Evolutionary conservation across 2,329 filamentous ascomycete genomes (phyloP), one percentile per base, ranked within the genome.

Genomic region (Penicillium brevicompactum): DNA sequence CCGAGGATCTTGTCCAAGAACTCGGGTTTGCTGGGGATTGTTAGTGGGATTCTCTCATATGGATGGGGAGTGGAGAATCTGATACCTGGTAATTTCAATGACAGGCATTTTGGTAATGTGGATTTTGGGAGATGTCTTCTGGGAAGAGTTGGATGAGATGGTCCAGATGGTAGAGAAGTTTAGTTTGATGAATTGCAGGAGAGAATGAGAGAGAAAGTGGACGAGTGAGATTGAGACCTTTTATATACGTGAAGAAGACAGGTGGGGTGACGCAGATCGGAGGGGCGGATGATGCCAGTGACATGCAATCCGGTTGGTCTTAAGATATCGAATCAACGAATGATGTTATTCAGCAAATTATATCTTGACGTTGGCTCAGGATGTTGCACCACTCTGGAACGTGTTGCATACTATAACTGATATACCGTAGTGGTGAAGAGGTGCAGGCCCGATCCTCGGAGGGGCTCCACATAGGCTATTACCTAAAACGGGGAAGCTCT

Each of bases 61-160:
- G 34, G 13, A 37, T 5, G 34, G 18, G 4, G 11, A 3, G 21
- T 9, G 9, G 30, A 9, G 31, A 2, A 14, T 32, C 8, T 14
- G 13, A n/a, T 47, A 53, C 53, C 22, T 52, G 1, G 49, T 55
- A 30, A 55, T 38, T 31, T 46, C 30, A 9, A 10, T 53, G 38
- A 53, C 22, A 16, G 53, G 43, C 53, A 55, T 55, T 1, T 50
- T 54, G 40, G 13, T 22, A 11, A 41, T 30, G 34, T 21, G 4
- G 24, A 6, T 27, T 27, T 27, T 27, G 3, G 4, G 8, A 27
- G 24, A 5, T 6, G 3, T 6, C 24, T 8, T 27, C 13, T 42
- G 5, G n/a, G 13, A n/a, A 5, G 9, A 4, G 13, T 3, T 13
- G 3, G 46, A n/a, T 18, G 18, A 18, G 18, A 30, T 22, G 31